Conservation (phyloP, 208 protist genomes). For the Kentomonas sorsogonicus region DNA sequence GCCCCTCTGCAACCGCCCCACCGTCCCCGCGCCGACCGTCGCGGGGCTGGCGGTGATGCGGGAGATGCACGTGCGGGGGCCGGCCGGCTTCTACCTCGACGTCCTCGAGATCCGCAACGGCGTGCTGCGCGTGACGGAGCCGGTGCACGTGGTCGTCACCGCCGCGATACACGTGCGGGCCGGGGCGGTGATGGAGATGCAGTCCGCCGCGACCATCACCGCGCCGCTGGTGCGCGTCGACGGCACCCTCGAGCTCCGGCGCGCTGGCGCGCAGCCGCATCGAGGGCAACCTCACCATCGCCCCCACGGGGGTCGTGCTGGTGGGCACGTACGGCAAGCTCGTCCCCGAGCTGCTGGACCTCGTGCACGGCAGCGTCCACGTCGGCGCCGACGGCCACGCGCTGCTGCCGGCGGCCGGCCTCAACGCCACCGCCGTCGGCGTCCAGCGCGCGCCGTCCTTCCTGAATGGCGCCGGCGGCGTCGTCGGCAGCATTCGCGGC, state of each 20-base stretch:
- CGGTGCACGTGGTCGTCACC: slow-evolving; percentile 13
- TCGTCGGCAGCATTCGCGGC: too few relatives aligned
- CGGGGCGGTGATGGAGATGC: slow-evolving; percentile 14
- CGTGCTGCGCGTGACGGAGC: slow-evolving; percentile 20
- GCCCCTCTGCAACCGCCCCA: slow-evolving; percentile 15
- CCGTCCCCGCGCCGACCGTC: slow-evolving; percentile 5
- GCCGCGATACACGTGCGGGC: slow-evolving; percentile 18
- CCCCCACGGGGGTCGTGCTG: neutral
- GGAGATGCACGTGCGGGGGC: slow-evolving; percentile 31
- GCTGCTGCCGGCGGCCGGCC: neutral
- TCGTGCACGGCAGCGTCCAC: neutral
- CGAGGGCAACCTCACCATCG: slow-evolving; percentile 11
- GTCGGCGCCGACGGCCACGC: neutral
- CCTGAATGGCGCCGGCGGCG: too few relatives aligned
- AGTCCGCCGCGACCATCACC: slow-evolving; percentile 8
- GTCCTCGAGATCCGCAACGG: slow-evolving; percentile 28
- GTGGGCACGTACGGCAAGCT: neutral
- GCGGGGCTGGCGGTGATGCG: slow-evolving; percentile 33
- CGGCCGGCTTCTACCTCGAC: slow-evolving; percentile 26
- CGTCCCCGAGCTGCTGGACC: neutral
- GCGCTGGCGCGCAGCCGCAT: slow-evolving; percentile 1
- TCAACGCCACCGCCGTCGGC: neutral
- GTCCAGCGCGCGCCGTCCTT: too few relatives aligned
- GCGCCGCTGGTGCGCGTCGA: slow-evolving; percentile 20
- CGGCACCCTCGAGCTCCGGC: slow-evolving; percentile 20